Conservation (phyloP, 2,329 filamentous ascomycete species). For the Cladosporium sphaerospermum region DNA sequence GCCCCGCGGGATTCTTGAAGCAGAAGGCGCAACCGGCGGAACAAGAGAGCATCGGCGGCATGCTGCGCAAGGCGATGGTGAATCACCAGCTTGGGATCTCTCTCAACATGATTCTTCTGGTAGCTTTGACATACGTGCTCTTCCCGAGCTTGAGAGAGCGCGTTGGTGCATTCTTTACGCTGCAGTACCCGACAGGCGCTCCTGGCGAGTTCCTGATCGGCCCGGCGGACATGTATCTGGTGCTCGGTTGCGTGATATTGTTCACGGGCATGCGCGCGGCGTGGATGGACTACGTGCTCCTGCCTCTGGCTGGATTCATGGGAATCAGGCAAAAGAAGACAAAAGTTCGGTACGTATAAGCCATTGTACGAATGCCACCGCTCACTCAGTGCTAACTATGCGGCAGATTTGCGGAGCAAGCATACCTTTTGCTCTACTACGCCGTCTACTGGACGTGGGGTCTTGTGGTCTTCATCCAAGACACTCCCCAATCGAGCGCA, state of each 20-base stretch:
- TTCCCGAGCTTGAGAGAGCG: slow-evolving; percentile 73
- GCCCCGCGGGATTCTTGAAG: slow-evolving; percentile 12
- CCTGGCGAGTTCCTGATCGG: slow-evolving; percentile 66
- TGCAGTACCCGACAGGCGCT: slow-evolving; percentile 58
- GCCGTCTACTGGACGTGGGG: slow-evolving; percentile 74
- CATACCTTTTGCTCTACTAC: slow-evolving; percentile 84
- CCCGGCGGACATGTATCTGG: slow-evolving; percentile 70
- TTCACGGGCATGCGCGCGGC: slow-evolving; percentile 82
- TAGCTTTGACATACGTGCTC: slow-evolving; percentile 73
- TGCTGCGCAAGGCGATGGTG: slow-evolving; percentile 32
- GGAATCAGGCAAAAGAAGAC: slow-evolving; percentile 74
- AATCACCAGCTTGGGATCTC: slow-evolving; percentile 57
- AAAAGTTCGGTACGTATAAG: slow-evolving; percentile 49
- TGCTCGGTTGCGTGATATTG: slow-evolving; percentile 71
- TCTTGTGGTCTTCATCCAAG: slow-evolving; percentile 50
- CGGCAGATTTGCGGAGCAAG: slow-evolving; percentile 74
- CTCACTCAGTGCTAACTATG: background rate
- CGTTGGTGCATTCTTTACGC: slow-evolving; percentile 80
- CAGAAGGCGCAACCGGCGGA: slow-evolving; percentile 13
- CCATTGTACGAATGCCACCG: no score
- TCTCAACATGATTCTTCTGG: slow-evolving; percentile 75
- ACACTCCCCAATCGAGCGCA: slow-evolving; percentile 20
- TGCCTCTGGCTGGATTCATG: slow-evolving; percentile 64
- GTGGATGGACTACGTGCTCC: slow-evolving; percentile 79
- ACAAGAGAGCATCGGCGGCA: slow-evolving; percentile 28